phyloP scores from a whole-genome alignment of 192 early-diverging fungal genomes.

The Blastocladiella britannica region DNA sequence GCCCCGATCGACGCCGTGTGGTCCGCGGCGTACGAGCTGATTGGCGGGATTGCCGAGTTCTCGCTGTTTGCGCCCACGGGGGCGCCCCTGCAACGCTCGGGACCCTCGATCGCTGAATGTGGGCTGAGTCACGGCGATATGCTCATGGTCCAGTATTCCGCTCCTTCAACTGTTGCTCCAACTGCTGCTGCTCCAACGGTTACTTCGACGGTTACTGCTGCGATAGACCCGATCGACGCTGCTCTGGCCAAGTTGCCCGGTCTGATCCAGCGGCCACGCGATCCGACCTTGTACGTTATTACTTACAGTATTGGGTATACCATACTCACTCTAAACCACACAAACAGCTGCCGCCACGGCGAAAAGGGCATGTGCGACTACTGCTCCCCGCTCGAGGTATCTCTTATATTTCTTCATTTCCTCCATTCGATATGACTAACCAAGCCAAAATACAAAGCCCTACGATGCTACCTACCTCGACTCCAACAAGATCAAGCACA shows the following conservation, averaged over 20 bases:
- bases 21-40: no score
- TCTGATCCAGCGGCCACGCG: slow-evolving; percentile 52
- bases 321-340: slow-evolving; percentile 17
- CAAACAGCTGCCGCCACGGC: slow-evolving; percentile 53
- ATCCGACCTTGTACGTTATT: slow-evolving; percentile 50
- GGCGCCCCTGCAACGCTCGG: slow-evolving; percentile 14
- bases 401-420: neutral
- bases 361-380: slow-evolving; percentile 78
- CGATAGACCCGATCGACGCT: slow-evolving; percentile 46
- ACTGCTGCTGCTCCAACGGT: slow-evolving; percentile 1
- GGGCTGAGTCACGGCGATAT: slow-evolving; percentile 1
- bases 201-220: neutral
- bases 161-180: slow-evolving; percentile 8
- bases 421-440: no score
- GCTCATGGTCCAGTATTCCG: slow-evolving; percentile 7
- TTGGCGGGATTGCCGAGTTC: no score
- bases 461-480: slow-evolving; percentile 73
- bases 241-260: slow-evolving; percentile 62
- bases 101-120: slow-evolving; percentile 9
- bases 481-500: slow-evolving; percentile 84
- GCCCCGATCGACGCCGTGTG: slow-evolving; percentile 11
- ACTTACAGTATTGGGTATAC: slow-evolving; percentile 11
- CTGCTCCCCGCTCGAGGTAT: slow-evolving; percentile 65
- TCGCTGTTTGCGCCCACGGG: slow-evolving; percentile 13
- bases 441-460: slow-evolving; percentile 21